These are phyloP conservation scores for Helotiales sp. DNA, from an alignment of 2,329 filamentous ascomycete genomes.

Conservation along the genomic window DNA sequence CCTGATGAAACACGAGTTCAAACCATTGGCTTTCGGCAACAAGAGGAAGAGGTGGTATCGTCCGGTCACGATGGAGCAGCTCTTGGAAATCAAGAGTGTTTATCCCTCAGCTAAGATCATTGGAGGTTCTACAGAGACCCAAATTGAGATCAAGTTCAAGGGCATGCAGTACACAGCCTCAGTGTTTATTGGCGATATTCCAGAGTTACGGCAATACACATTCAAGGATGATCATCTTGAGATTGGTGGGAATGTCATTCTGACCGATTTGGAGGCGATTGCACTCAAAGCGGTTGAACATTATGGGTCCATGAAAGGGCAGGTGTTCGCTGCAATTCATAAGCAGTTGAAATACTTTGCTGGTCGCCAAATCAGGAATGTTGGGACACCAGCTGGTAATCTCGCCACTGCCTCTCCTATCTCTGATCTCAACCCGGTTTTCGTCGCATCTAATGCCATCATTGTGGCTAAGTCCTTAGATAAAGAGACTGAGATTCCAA, in stretches of 20 bases:
- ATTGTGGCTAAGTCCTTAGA: conserved; percentile 79
- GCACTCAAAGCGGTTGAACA: conserved; percentile 78
- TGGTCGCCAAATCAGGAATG: conserved; percentile 91
- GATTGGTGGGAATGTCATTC: conserved; percentile 87
- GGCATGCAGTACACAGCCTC: conserved; percentile 87
- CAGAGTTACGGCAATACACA: conserved; percentile 81
- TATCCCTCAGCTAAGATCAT: conserved; percentile 92
- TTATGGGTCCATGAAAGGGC: conserved; percentile 67
- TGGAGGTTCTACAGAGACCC: conserved; percentile 93
- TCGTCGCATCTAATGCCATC: conserved; percentile 84
- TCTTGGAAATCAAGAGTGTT: conserved; percentile 87
- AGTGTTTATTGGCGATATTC: conserved; percentile 91
- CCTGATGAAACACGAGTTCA: conserved; percentile 81
- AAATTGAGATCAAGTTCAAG: conserved; percentile 99
- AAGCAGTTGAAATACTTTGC: conserved; percentile 97
- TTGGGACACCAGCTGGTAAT: conserved; percentile 92
- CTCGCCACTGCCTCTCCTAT: conserved; percentile 92
- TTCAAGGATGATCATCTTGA: conserved; percentile 85
- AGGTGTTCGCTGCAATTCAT: conserved; percentile 87
- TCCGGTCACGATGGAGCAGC: conserved; percentile 82
- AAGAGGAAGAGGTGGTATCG: conserved; percentile 94
- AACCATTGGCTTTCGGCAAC: conserved; percentile 86
- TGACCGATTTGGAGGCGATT: conserved; percentile 89
- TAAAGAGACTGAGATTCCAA: conserved; percentile 82
- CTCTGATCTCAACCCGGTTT: conserved; percentile 92